phyloP scores from a whole-genome alignment of 2,329 filamentous ascomycete species.

The Aspergillus fumigatiaffinis region DNA sequence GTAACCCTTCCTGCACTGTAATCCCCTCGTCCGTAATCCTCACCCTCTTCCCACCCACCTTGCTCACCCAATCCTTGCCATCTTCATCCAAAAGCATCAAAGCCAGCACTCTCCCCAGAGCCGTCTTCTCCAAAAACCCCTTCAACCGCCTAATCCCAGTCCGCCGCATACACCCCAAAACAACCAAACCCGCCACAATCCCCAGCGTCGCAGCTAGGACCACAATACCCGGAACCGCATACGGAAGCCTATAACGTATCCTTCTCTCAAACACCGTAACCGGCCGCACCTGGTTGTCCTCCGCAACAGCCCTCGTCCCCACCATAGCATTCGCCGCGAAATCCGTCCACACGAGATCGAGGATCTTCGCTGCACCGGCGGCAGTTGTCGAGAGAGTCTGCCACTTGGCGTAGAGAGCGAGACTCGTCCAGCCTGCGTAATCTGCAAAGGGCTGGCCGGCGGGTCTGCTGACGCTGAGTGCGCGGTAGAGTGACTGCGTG shows the following conservation, averaged over 20 bases:
- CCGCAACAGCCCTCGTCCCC: conserved; percentile 27
- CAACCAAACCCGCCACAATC: neutral
- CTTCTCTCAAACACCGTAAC: conserved; percentile 24
- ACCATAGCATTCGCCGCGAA: conserved; percentile 42
- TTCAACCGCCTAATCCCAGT: neutral
- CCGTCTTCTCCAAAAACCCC: neutral
- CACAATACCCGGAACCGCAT: conserved; percentile 32
- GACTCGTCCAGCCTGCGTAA: conserved; percentile 35
- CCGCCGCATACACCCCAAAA: neutral
- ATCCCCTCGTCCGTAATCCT: neutral
- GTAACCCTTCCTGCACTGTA: neutral
- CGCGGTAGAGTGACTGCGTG: conserved; percentile 18
- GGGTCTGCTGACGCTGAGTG: conserved; percentile 10
- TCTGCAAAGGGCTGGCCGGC: conserved; percentile 14
- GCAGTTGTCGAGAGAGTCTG: conserved; percentile 31
- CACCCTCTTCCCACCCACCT: neutral
- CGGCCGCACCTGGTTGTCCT: neutral
- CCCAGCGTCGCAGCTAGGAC: conserved; percentile 1
- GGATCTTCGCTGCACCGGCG: conserved; percentile 29
- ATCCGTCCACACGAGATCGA: conserved; percentile 47
- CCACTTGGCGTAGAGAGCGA: conserved; percentile 43
- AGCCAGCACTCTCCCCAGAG: neutral
- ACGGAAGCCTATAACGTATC: conserved; percentile 32
- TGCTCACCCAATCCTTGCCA: neutral
- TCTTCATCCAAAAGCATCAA: neutral